Evolutionary conservation across 148 eudicot genomes (phyloP), one percentile per base, ranked within the genome.

Genomic region (Camellia sinensis): DNA sequence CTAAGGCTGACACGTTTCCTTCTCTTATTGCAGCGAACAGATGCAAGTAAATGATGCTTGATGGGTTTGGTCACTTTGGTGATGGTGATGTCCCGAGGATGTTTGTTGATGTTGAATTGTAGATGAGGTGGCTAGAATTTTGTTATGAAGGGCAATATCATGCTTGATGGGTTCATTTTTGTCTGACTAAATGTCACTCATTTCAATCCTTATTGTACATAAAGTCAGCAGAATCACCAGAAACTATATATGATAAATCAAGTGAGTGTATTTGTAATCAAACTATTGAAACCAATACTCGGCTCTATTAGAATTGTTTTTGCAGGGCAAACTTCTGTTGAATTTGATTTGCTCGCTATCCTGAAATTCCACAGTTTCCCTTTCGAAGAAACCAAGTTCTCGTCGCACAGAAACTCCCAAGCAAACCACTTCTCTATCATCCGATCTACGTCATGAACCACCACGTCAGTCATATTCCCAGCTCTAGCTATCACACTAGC

Each of bases 381-480:
- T 86, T 91, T 95, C 0, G 94, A 91, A 43, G 95, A 93, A 79
- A 91, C 91, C 80, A 95, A 78, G 68, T 95, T 92, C 61, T 89
- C 84, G 45, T 95, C 93, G 72, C 97, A 92, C 48, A 95, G 76
- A 54, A 90, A 95, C 87, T 95, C 98, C 94, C 98, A 87, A 21
- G 97, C 87, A 84, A 89, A 95, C 98, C 98, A 95, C 79, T 83
- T 93, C 80, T 95, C 97, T 2, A 95, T 91, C 86, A 80, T 87
- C 54, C 97, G 53, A 77, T 95, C 88, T 22, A 89, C 87, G 82
- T 95, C 97, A 71, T 95, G 97, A 19, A 95, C 93, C 60, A 95
- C 76, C 54, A 95, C 96, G 84, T 89, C 86, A 43, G 91, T 88
- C 74, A 3, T 66, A 73, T 91, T 90, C 74, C 89, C 85, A 45